Base-by-base conservation (phyloP, 305 asterid genomes). In the Euphrasia arctica region DNA sequence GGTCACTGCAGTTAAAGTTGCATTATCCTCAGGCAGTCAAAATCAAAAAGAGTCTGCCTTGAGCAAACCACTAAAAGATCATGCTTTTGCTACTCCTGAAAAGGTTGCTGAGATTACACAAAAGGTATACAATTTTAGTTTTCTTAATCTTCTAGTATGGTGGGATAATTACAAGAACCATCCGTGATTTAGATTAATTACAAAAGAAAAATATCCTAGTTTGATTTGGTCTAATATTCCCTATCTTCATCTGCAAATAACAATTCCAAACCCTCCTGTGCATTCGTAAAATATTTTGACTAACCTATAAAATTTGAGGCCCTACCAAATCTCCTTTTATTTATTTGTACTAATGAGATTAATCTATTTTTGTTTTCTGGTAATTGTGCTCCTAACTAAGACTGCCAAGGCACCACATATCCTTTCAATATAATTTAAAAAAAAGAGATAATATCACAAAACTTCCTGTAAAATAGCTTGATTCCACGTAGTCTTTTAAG, bases 1-100 rank as follows among this genome's bases (percentile, higher is more conserved):
- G 99, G 99, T 90, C 68, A 94, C 99, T 22, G 95, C 99, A 42
- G 95, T 90, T 49, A 90, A 86, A 82, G 95, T 83, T 68, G 95
- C 96, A 52, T 75, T 85, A 62, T 86, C 88, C 64, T 82, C 91
- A 9, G 86, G 85, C 55, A 72, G 70, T 74, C 90, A 80, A 75
- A 89, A 80, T 74, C 85, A 78, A 39, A 86, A 80, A 72, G 95
- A 82, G 27, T 83, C 91, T 71, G 76, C 86, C 71, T 72, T 88
- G 70, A 79, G 78, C 60, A 94, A 78, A 77, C 95, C 96, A 34
- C 95, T 94, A 62, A 91, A 79, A 73, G 95, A 88, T 72, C 99
- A 94, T 64, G 99, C 97, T 63, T 94, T 94, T 63, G 98, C 99
- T 50, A 76, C 95, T 73, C 97, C 97, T 14, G 99, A 83, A 62